These are phyloP conservation scores for Aureobasidium sp. DNA, from an alignment of 2,329 filamentous ascomycete species.

Conservation along the genomic window DNA sequence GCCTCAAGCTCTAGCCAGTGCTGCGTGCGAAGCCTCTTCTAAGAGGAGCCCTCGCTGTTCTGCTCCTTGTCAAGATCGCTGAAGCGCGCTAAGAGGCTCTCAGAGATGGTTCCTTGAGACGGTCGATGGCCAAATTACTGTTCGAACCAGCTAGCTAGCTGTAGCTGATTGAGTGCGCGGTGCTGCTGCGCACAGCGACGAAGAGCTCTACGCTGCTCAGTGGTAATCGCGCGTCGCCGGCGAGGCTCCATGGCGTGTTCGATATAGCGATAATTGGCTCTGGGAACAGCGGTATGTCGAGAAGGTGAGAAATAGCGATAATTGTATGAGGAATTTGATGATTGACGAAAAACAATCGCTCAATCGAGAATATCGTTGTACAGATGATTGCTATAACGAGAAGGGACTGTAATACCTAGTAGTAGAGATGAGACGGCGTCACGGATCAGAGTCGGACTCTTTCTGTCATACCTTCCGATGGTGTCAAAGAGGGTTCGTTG, in stretches of 20 bases:
- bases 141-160: neutral
- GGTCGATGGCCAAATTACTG: neutral
- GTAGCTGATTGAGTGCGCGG: slow-evolving; percentile 12
- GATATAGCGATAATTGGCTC: neutral
- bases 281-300: neutral
- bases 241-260: no score
- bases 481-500: no score
- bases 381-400: neutral
- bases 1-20: neutral
- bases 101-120: neutral
- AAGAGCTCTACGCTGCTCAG: no score
- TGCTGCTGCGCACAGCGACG: neutral
- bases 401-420: slow-evolving; percentile 25
- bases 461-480: no score
- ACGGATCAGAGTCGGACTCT: no score
- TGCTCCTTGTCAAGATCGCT: neutral
- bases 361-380: neutral
- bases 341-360: neutral
- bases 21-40: neutral
- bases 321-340: neutral
- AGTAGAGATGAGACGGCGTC: no score
- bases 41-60: neutral
- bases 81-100: neutral
- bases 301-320: neutral
- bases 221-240: no score